Evolutionary conservation across 2,329 filamentous ascomycete genomes (phyloP).

Genomic region (Fonsecaea erecta): DNA sequence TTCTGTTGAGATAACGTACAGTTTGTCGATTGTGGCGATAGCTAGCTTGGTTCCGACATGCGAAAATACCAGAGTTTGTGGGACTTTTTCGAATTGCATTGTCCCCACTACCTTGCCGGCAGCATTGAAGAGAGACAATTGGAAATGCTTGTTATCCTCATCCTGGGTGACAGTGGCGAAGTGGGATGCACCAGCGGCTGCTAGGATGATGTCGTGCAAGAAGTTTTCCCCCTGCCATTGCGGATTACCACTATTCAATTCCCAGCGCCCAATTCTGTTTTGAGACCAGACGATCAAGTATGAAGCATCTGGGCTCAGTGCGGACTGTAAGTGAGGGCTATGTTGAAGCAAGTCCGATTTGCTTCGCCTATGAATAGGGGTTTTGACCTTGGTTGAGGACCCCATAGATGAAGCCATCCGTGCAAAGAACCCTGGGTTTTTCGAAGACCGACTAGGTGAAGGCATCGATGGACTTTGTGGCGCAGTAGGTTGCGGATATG

Average conservation of each 20-base stretch:
- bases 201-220: constrained; percentile 4
- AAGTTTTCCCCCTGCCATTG: neutral
- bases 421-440: neutral
- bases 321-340: neutral
- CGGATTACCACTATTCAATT: neutral
- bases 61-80: constrained; percentile 3
- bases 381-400: neutral
- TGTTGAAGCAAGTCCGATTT: neutral
- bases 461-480: neutral
- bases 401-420: neutral
- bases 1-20: constrained; percentile 1
- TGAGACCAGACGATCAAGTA: constrained; percentile 13
- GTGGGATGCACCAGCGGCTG: constrained; percentile 8
- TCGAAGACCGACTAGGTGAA: neutral
- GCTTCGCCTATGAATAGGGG: neutral
- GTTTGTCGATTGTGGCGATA: constrained; percentile 1
- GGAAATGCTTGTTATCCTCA: neutral
- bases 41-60: constrained; percentile 5
- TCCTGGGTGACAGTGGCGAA: constrained; percentile 2
- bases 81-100: neutral
- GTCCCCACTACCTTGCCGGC: neutral
- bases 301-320: constrained; percentile 8
- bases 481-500: neutral
- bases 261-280: neutral
- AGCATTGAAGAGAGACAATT: constrained; percentile 2